phyloP scores from a whole-genome alignment of 139 green algal genomes.

The Gonium pectorale region DNA sequence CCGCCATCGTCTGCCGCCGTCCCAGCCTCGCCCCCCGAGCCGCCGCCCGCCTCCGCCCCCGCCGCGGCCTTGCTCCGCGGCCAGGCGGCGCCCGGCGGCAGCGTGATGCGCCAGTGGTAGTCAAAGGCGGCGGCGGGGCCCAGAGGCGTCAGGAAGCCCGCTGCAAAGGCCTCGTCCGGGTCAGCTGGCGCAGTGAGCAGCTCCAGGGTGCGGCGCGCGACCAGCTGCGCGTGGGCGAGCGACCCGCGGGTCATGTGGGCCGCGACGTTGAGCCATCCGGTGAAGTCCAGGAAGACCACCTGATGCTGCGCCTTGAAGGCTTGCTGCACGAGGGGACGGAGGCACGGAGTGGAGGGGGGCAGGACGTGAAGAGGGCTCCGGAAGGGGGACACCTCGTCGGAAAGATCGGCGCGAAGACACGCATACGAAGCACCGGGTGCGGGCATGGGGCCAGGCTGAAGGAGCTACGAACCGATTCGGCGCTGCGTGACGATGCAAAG shows the following conservation, averaged over 20 bases:
- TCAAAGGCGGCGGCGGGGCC: constrained; percentile 63
- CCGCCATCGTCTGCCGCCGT: constrained; percentile 1
- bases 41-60: not conserved
- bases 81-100: constrained; percentile 34
- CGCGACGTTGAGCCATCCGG: constrained; percentile 77
- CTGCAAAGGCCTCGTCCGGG: constrained; percentile 66
- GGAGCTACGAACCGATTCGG: too few species aligned
- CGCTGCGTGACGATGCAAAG: too few species aligned
- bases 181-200: constrained; percentile 58
- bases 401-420: too few species aligned
- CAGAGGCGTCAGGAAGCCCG: constrained; percentile 54
- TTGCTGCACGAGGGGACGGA: constrained; percentile 41
- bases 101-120: constrained; percentile 65
- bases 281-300: constrained; percentile 74
- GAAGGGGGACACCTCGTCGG: too few species aligned
- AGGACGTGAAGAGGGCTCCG: too few species aligned
- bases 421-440: too few species aligned
- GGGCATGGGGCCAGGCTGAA: too few species aligned
- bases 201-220: constrained; percentile 56
- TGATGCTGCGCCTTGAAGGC: constrained; percentile 50
- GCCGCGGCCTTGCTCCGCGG: not conserved
- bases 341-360: constrained; percentile 19
- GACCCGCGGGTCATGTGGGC: constrained; percentile 52
- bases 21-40: not conserved
- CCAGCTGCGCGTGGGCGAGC: constrained; percentile 54